Conservation (phyloP, 148 eudicot genomes). For the Vaccinium macrocarpon region DNA sequence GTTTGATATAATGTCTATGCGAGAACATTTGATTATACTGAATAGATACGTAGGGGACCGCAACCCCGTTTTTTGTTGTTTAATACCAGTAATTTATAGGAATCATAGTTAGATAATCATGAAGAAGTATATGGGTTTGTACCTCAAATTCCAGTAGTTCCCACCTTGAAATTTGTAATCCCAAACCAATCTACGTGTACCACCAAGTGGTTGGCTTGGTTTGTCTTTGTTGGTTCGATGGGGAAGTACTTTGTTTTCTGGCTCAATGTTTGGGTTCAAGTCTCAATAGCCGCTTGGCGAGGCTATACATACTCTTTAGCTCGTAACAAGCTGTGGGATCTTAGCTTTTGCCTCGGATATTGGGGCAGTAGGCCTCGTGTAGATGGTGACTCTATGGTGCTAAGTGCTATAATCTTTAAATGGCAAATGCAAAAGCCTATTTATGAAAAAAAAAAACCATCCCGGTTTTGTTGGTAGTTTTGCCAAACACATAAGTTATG, state of each 20-base stretch:
- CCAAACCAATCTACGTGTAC: not conserved
- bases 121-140: not conserved
- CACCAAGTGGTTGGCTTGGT: not conserved
- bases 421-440: not conserved
- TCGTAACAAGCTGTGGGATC: not conserved
- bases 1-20: not conserved
- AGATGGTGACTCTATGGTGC: not conserved
- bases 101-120: not conserved
- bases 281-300: not conserved
- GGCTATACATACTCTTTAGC: not conserved
- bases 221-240: not conserved
- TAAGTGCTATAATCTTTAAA: not conserved
- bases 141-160: not conserved
- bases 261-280: not conserved
- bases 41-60: too few species aligned
- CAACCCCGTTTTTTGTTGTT: not conserved
- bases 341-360: not conserved
- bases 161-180: not conserved
- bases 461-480: not conserved
- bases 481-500: not conserved
- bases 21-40: not conserved
- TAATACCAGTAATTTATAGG: not conserved
- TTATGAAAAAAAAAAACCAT: not conserved
- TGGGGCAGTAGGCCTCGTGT: not conserved
- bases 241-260: not conserved